These are phyloP conservation scores for Cyclotella distinguenda DNA, from an alignment of 108 stramenopile genomes.

Conservation along the genomic window DNA sequence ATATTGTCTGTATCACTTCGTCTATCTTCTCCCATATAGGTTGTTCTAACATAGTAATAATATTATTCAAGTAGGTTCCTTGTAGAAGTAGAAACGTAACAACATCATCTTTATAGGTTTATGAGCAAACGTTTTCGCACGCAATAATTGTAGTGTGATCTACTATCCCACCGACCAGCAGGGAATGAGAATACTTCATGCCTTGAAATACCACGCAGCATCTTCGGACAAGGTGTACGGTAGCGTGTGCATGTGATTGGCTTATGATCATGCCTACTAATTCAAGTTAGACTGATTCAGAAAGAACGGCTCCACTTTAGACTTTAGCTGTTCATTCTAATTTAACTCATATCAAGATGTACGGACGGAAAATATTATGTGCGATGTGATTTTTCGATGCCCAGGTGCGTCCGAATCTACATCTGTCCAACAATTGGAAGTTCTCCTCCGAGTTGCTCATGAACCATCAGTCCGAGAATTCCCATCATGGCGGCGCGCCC, in stretches of 20 bases:
- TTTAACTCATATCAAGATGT: slow-evolving; percentile 9
- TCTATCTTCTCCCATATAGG: background rate
- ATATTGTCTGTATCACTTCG: background rate
- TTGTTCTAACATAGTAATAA: too few relatives aligned
- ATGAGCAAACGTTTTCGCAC: too few relatives aligned
- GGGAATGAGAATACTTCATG: too few relatives aligned
- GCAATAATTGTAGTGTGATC: too few relatives aligned
- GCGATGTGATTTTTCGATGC: background rate
- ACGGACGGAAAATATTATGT: slow-evolving; percentile 15
- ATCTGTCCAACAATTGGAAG: slow-evolving; percentile 38
- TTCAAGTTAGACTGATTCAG: background rate
- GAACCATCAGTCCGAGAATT: slow-evolving; percentile 78
- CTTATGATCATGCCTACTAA: background rate
- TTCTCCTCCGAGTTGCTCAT: slow-evolving; percentile 63
- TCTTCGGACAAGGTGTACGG: too few relatives aligned
- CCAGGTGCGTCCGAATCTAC: slow-evolving; percentile 18
- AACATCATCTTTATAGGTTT: too few relatives aligned
- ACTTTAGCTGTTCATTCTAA: slow-evolving; percentile 11
- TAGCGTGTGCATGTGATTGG: too few relatives aligned
- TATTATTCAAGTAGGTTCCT: too few relatives aligned
- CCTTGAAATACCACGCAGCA: too few relatives aligned
- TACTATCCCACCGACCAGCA: too few relatives aligned
- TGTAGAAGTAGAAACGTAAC: too few relatives aligned
- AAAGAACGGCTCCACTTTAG: background rate
- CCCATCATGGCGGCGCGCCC: slow-evolving; percentile 90